A percentile compares a stretch with the other conserved stretches of the same genome.
These are phyloP conservation scores for Mortierella sp. DNA, from an alignment of 371 early-diverging fungal genomes.

Conservation along the genomic window DNA sequence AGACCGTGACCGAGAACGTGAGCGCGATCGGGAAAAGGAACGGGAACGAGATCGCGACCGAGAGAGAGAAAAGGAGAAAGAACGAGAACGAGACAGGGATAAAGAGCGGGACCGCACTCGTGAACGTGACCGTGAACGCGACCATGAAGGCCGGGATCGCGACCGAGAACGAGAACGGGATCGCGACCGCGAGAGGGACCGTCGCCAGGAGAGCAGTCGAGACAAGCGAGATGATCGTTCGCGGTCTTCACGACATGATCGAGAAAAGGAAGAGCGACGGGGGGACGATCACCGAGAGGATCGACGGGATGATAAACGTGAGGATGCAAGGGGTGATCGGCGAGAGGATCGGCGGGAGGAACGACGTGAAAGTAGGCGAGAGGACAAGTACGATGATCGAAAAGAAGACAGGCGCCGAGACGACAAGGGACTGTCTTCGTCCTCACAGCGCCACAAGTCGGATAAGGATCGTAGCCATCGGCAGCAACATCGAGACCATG, in stretches of 20 bases:
- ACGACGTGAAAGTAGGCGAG: not conserved
- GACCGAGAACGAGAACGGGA: conserved; percentile 17
- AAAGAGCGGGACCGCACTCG: conserved; percentile 14
- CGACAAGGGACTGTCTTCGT: not conserved
- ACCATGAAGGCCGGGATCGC: conserved; percentile 8
- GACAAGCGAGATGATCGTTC: conserved; percentile 20
- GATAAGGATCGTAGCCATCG: conserved; percentile 17
- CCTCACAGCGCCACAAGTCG: conserved; percentile 2
- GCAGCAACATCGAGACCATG: conserved; percentile 1
- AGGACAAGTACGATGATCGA: conserved; percentile 17
- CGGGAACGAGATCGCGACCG: conserved; percentile 13
- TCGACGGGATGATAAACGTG: conserved; percentile 12
- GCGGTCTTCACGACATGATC: conserved; percentile 37
- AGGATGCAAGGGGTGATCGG: conserved; percentile 13
- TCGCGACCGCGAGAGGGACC: conserved; percentile 18
- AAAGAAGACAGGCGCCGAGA: conserved; percentile 8
- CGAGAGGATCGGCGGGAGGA: conserved; percentile 9
- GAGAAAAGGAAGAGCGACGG: conserved; percentile 20
- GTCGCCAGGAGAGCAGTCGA: conserved; percentile 18
- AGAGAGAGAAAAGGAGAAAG: conserved; percentile 6
- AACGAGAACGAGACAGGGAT: conserved; percentile 18
- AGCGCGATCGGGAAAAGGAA: conserved; percentile 12
- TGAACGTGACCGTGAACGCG: conserved; percentile 2
- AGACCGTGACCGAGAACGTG: conserved; percentile 13
- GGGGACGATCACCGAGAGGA: conserved; percentile 17